Evolutionary conservation across 2,329 filamentous ascomycete species (phyloP), one percentile per base, ranked within the genome.

Genomic region (Xylariaceae sp.): DNA sequence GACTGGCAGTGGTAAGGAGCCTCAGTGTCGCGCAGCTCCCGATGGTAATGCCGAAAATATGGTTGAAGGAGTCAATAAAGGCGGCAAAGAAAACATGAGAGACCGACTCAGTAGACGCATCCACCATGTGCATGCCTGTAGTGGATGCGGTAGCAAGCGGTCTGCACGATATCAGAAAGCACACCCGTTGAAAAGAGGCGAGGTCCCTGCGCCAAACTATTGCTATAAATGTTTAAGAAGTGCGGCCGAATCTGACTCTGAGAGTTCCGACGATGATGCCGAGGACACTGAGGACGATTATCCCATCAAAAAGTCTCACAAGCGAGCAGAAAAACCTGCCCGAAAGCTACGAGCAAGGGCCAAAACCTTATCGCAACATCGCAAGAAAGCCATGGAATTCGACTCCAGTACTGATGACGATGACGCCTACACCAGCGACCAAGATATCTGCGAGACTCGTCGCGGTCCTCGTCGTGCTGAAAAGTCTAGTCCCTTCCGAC

Each of bases 121-220:
- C 31, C 62, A 50, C 8, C 63, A 67, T 50, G 29, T 53, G 34
- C 63, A 66, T 58, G 47, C 61, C 19, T 68, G 66, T 29, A 56
- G 58, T 12, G 62, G 56, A 12, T 68, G 66, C 51, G 66, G 66
- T 30, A 61, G 61, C 45, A 61, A 58, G 50, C 56, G 64, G 11
- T 65, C 66, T 12, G 51, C 43, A 40, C 48, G 41, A 41, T 66
- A 65, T 27, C 64, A 65, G n/a, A 60, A 42, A 34, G 53, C 44
- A 42, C 57, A 67, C 47, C 63, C 63, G 19, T 46, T 67, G 37
- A 58, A 60, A 34, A 65, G 54, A 50, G 65, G 65, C 5, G 59
- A 68, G 51, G 57, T 62, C 29, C 66, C 65, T 1, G 47, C 58
- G 11, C 50, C 52, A 35, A 58, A 55, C 30, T 68, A 66, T 53